Evolutionary conservation across 169 alveolate genomes (phyloP).

Genomic region (Plasmodium knowlesi): DNA sequence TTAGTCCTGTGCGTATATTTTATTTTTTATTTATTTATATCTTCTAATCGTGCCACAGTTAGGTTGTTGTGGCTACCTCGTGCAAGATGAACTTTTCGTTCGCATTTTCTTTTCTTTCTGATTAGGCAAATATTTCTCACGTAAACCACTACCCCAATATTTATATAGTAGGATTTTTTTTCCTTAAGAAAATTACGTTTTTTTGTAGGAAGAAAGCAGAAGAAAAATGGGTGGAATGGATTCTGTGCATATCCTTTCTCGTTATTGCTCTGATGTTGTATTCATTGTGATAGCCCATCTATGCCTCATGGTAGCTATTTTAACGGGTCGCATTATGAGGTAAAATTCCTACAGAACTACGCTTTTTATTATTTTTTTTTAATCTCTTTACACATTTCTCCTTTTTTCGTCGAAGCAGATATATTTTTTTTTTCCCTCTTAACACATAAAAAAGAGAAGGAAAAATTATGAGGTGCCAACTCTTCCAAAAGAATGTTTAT

Average conservation of each 20-base stretch:
- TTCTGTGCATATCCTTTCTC: neutral
- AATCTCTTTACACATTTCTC: neutral
- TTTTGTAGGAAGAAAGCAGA: neutral
- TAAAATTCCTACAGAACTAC: neutral
- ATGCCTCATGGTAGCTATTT: neutral
- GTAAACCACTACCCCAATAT: neutral
- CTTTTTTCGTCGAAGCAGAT: neutral
- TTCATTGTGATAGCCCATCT: neutral
- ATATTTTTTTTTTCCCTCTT: neutral
- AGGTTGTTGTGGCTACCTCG: constrained; percentile 4
- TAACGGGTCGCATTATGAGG: neutral
- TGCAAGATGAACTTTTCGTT: neutral
- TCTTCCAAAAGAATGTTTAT: neutral
- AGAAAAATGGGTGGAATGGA: neutral
- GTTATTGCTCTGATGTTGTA: neutral
- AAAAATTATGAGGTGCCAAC: neutral
- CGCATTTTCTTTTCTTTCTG: neutral
- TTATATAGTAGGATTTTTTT: neutral
- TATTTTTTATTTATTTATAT: neutral
- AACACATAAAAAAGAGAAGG: neutral
- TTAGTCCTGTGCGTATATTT: neutral
- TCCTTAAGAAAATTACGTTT: neutral
- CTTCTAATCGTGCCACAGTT: neutral
- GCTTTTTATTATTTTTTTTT: neutral
- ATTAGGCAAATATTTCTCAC: neutral